A percentile compares a stretch with the other conserved stretches of the same genome.
phyloP scores from a whole-genome alignment of 139 green algal genomes.

The Chlorella sorokiniana region DNA sequence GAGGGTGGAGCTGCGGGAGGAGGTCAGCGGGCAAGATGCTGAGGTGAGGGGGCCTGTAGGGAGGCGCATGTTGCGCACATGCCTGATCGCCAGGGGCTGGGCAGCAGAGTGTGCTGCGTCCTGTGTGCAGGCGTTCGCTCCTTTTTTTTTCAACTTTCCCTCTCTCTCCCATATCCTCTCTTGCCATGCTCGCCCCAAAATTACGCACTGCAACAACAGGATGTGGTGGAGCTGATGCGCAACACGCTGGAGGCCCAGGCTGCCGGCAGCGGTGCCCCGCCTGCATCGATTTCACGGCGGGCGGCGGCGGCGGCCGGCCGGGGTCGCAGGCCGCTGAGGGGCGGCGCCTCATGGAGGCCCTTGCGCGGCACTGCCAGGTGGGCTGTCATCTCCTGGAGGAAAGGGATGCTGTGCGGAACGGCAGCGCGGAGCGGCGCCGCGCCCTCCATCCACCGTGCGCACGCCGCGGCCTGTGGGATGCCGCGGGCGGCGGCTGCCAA shows the following conservation, averaged over 20 bases:
- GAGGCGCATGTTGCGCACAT: not conserved
- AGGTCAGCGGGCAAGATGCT: slow-evolving; percentile 75
- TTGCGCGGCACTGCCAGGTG: slow-evolving; percentile 50
- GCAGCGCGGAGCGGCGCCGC: not conserved
- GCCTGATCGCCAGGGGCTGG: not conserved
- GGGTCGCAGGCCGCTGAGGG: slow-evolving; percentile 63
- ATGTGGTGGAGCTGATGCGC: slow-evolving; percentile 80
- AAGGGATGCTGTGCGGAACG: not conserved
- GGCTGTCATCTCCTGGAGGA: not conserved
- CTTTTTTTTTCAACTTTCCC: too few species aligned
- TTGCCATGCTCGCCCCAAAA: too few species aligned
- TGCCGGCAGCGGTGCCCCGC: slow-evolving; percentile 29
- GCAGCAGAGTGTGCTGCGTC: too few species aligned
- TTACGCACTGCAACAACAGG: too few species aligned
- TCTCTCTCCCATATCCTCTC: too few species aligned
- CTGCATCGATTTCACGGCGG: slow-evolving; percentile 56
- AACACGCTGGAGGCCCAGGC: slow-evolving; percentile 62
- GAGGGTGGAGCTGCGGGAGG: slow-evolving; percentile 77
- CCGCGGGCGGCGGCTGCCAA: too few species aligned
- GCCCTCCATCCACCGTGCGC: not conserved
- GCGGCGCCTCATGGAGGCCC: slow-evolving; percentile 62
- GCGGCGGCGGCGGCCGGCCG: not conserved
- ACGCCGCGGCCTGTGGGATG: not conserved
- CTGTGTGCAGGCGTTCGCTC: too few species aligned
- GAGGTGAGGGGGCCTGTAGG: slow-evolving; percentile 42